A percentile compares a stretch with the other conserved stretches of the same genome.
These are phyloP conservation scores for Cyathus olla DNA, from an alignment of 1,284 basidiomycete genomes.

Conservation along the genomic window DNA sequence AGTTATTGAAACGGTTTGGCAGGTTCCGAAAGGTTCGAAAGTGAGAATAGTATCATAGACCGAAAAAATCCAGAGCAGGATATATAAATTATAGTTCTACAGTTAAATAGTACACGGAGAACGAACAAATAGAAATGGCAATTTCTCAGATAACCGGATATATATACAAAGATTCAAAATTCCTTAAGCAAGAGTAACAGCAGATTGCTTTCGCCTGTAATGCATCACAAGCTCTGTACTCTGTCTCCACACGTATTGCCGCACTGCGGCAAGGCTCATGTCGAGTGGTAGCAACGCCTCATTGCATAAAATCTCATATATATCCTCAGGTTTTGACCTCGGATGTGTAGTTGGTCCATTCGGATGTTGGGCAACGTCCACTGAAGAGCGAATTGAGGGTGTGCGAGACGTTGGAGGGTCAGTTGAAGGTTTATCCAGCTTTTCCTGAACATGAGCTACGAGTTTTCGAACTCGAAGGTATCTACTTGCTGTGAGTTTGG, in stretches of 20 bases:
- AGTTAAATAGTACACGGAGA: too few relatives aligned
- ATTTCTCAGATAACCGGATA: too few relatives aligned
- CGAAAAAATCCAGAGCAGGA: too few relatives aligned
- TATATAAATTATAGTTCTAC: too few relatives aligned
- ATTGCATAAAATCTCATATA: constrained; percentile 91
- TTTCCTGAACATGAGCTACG: constrained; percentile 87
- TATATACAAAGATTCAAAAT: too few relatives aligned
- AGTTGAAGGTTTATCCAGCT: constrained; percentile 68
- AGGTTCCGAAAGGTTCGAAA: too few relatives aligned
- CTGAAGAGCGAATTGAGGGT: constrained; percentile 58
- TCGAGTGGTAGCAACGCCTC: constrained; percentile 82
- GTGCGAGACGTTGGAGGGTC: constrained; percentile 45
- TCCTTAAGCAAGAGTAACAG: not conserved
- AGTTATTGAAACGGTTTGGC: too few relatives aligned
- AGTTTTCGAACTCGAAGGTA: constrained; percentile 90
- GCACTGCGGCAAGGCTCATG: constrained; percentile 90
- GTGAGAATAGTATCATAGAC: too few relatives aligned
- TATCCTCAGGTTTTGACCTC: constrained; percentile 69
- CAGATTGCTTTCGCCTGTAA: constrained; percentile 70
- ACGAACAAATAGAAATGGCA: too few relatives aligned
- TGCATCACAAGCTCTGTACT: constrained; percentile 85
- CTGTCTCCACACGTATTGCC: constrained; percentile 89
- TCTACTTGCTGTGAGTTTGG: constrained; percentile 89
- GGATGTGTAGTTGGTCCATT: constrained; percentile 8
- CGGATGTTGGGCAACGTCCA: constrained; percentile 41